phyloP scores from a whole-genome alignment of 2,329 filamentous ascomycete species.

The Cercospora berteroae region DNA sequence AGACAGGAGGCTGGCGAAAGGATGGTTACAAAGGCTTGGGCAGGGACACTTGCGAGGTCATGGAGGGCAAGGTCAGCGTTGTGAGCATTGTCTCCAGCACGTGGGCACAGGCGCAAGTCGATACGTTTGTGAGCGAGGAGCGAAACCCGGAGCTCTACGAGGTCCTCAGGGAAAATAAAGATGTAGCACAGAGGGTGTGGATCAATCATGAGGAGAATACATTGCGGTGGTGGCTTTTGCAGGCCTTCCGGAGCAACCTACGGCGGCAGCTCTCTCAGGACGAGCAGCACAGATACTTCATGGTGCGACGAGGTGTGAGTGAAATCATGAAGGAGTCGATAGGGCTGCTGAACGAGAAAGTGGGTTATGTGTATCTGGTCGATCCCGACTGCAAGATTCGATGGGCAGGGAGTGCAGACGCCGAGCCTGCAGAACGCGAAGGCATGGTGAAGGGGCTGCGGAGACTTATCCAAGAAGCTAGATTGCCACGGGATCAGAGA shows the following conservation, averaged over 20 bases:
- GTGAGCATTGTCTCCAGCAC: slow-evolving; percentile 77
- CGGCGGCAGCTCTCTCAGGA: slow-evolving; percentile 48
- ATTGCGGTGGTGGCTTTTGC: slow-evolving; percentile 59
- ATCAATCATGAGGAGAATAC: slow-evolving; percentile 85
- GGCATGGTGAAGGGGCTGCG: slow-evolving; percentile 64
- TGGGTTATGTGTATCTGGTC: slow-evolving; percentile 89
- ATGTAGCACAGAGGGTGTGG: slow-evolving; percentile 70
- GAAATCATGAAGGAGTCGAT: slow-evolving; percentile 59
- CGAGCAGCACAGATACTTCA: slow-evolving; percentile 59
- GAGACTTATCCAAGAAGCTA: slow-evolving; percentile 60
- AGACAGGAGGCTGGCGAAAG: slow-evolving; percentile 40
- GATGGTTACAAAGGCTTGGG: slow-evolving; percentile 39
- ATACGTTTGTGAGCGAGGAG: slow-evolving; percentile 65
- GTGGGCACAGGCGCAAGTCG: slow-evolving; percentile 82
- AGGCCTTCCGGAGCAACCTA: slow-evolving; percentile 51
- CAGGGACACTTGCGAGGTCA: slow-evolving; percentile 70
- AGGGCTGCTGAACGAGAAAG: slow-evolving; percentile 79
- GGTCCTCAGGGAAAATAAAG: slow-evolving; percentile 55
- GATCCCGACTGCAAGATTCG: slow-evolving; percentile 85
- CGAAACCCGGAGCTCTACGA: slow-evolving; percentile 69
- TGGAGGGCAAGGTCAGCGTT: slow-evolving; percentile 68
- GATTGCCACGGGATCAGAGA: slow-evolving; percentile 17
- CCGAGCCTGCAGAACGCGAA: slow-evolving; percentile 64
- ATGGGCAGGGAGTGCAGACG: slow-evolving; percentile 82
- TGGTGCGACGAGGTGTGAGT: slow-evolving; percentile 57